Conservation (phyloP, 495 filamentous ascomycete species). For the Trichoderma virens region DNA sequence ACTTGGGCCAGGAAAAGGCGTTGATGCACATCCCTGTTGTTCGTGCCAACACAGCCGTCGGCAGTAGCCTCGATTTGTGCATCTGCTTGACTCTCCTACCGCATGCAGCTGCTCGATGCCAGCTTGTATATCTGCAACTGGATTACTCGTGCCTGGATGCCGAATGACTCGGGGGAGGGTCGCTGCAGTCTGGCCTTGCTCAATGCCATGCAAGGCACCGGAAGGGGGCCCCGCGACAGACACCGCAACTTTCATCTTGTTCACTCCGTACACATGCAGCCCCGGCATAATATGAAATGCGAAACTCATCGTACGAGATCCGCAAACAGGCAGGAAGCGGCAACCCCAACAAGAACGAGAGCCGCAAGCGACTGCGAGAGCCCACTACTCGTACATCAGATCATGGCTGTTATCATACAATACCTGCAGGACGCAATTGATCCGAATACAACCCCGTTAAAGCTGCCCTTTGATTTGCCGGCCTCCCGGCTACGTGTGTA, state of each 20-base stretch:
- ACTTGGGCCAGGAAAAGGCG: background rate
- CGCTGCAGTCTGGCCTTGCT: background rate
- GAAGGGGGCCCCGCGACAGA: background rate
- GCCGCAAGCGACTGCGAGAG: background rate
- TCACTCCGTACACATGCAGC: background rate
- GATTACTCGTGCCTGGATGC: background rate
- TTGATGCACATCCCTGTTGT: background rate
- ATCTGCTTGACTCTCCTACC: background rate
- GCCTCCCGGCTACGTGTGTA: background rate
- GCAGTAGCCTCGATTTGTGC: background rate
- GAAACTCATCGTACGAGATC: background rate
- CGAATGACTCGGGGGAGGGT: background rate
- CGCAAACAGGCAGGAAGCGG: background rate
- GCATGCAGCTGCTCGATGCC: no score
- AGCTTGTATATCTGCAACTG: background rate
- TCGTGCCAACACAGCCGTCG: background rate
- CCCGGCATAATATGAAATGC: background rate
- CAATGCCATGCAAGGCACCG: conserved; percentile 7
- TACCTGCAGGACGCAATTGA: background rate
- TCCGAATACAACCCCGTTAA: conserved; percentile 2
- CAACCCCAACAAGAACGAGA: background rate
- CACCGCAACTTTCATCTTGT: background rate
- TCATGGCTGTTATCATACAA: conserved; percentile 1
- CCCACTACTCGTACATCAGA: background rate
- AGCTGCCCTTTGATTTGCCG: background rate